Conservation (phyloP, 306 rosid species). For the Cucurbita maxima region DNA sequence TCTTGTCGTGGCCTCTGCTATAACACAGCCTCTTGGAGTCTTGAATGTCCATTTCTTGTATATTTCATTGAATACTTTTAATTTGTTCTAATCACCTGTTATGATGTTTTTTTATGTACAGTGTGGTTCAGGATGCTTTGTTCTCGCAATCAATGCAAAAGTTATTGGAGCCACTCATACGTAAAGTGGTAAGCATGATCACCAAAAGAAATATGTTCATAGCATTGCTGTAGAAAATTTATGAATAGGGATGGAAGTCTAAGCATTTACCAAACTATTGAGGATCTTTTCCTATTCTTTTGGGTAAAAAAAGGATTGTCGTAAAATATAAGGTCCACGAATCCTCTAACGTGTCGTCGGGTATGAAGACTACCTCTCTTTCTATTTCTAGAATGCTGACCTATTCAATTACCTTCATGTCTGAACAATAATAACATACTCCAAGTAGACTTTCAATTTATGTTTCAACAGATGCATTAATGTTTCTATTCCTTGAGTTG, state of each 20-base stretch:
- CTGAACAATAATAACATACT: too few relatives aligned
- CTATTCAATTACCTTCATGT: too few relatives aligned
- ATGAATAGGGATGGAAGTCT: not conserved
- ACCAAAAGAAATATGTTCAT: not conserved
- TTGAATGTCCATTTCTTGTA: not conserved
- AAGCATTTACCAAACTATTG: not conserved
- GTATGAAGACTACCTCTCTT: too few relatives aligned
- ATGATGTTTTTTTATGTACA: conserved; percentile 12
- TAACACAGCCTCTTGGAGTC: not conserved
- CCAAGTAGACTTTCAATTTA: too few relatives aligned
- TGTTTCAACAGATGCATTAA: not conserved
- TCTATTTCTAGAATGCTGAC: too few relatives aligned
- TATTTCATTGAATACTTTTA: not conserved
- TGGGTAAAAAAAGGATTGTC: not conserved
- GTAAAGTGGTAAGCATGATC: conserved; percentile 54
- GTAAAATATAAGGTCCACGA: not conserved
- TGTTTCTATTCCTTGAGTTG: not conserved
- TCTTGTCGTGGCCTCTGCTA: not conserved
- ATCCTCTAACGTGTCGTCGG: not conserved
- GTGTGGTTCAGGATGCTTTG: conserved; percentile 66
- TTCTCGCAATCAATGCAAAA: conserved; percentile 40
- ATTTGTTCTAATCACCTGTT: not conserved
- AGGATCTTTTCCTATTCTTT: not conserved
- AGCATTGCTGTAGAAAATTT: not conserved
- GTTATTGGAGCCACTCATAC: conserved; percentile 72